Evolutionary conservation across 192 early-diverging fungal genomes (phyloP).

Genomic region (Linnemannia schmuckeri): DNA sequence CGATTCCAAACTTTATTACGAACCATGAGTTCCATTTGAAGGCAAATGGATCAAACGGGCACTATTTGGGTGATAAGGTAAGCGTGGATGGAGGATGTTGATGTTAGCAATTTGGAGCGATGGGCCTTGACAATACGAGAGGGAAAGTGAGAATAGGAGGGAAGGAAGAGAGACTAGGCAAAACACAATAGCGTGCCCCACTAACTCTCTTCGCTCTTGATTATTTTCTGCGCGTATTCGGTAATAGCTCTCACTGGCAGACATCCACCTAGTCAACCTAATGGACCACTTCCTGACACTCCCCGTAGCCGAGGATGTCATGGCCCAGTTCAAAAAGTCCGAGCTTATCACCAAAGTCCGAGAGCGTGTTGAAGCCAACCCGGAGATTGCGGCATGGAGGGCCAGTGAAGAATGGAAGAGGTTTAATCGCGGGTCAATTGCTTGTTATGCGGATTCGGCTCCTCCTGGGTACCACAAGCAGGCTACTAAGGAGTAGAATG

Average conservation of each 20-base stretch:
- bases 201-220: neutral
- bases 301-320: constrained; percentile 19
- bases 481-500: neutral
- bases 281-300: constrained; percentile 29
- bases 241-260: constrained; percentile 16
- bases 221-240: neutral
- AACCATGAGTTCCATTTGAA: constrained; percentile 26
- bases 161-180: neutral
- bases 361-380: constrained; percentile 17
- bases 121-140: neutral
- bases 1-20: constrained; percentile 14
- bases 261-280: constrained; percentile 24
- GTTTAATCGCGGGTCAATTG: neutral
- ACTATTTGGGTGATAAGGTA: constrained; percentile 39
- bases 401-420: neutral
- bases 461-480: neutral
- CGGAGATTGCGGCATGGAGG: constrained; percentile 20
- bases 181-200: neutral
- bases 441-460: neutral
- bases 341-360: constrained; percentile 29
- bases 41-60: constrained; percentile 23
- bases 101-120: too few species aligned
- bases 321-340: neutral
- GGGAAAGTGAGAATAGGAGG: neutral
- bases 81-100: neutral